These are phyloP conservation scores for Podaxis carcinomalis DNA, from an alignment of 768 basidiomycete species.

Conservation along the genomic window DNA sequence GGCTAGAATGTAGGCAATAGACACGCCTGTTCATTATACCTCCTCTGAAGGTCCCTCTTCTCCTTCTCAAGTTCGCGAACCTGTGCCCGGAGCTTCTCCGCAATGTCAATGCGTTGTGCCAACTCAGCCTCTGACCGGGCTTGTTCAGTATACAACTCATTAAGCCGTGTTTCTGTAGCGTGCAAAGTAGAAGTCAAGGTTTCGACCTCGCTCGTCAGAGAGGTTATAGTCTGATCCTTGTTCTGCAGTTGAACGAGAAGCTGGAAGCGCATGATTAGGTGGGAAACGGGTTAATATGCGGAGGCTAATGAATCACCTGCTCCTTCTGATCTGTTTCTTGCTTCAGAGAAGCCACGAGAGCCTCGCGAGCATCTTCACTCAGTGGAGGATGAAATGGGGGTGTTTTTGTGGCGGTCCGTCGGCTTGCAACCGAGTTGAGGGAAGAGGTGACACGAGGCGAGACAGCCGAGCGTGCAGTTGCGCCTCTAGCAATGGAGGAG, in stretches of 20 bases:
- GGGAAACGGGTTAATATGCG: constrained; percentile 6
- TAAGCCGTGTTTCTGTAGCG: constrained; percentile 66
- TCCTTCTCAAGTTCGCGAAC: constrained; percentile 87
- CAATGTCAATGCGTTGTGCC: constrained; percentile 75
- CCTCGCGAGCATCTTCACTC: constrained; percentile 49
- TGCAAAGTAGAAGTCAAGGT: constrained; percentile 60
- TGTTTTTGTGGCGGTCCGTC: constrained; percentile 49
- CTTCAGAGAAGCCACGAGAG: constrained; percentile 59
- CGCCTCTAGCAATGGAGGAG: constrained; percentile 44
- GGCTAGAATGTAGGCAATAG: background rate
- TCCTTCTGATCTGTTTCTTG: constrained; percentile 81
- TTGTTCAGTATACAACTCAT: constrained; percentile 80
- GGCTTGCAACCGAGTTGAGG: constrained; percentile 39
- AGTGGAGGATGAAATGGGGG: constrained; percentile 29
- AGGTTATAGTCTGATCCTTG: constrained; percentile 66
- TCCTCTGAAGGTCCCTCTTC: constrained; percentile 73
- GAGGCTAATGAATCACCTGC: constrained; percentile 43
- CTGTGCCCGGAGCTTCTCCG: constrained; percentile 77
- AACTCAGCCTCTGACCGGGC: constrained; percentile 78
- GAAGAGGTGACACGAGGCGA: constrained; percentile 54
- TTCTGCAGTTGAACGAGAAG: constrained; percentile 74
- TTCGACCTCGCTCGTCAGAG: constrained; percentile 60
- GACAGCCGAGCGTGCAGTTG: constrained; percentile 63
- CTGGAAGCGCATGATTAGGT: constrained; percentile 30
- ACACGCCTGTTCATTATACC: constrained; percentile 85